These are phyloP conservation scores for Chlamydomonas applanata DNA, from an alignment of 139 green algal genomes.

Conservation along the genomic window DNA sequence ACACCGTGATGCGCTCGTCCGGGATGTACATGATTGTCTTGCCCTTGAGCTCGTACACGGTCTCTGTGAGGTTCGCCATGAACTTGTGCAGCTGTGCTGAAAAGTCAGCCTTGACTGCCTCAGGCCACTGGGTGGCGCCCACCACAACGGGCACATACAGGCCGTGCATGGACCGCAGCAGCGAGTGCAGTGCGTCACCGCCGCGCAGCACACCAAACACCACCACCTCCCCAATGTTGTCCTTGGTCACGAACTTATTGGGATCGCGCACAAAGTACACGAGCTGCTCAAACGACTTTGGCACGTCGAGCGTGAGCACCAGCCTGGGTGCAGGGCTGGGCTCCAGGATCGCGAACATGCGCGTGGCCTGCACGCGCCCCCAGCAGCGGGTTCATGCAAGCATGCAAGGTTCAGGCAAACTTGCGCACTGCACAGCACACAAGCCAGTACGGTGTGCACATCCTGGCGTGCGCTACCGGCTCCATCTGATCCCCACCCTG, in stretches of 20 bases:
- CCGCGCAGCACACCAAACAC: constrained; percentile 48
- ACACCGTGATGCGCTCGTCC: constrained; percentile 25
- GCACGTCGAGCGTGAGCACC: constrained; percentile 33
- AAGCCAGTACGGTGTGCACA: not conserved
- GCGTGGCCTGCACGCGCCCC: constrained; percentile 27
- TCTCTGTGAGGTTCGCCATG: constrained; percentile 77
- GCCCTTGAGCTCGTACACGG: constrained; percentile 61
- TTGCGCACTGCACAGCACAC: constrained; percentile 2
- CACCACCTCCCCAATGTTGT: constrained; percentile 53
- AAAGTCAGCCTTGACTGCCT: constrained; percentile 74
- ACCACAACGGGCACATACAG: constrained; percentile 73
- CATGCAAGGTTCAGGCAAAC: not conserved
- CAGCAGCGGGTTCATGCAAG: not conserved
- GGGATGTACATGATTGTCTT: constrained; percentile 85
- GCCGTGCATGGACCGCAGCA: constrained; percentile 64
- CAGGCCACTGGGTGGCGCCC: constrained; percentile 67
- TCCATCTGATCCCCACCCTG: not conserved
- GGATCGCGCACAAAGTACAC: constrained; percentile 68
- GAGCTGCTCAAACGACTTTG: constrained; percentile 38
- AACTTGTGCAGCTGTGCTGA: constrained; percentile 76
- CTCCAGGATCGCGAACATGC: constrained; percentile 49
- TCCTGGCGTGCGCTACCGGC: not conserved
- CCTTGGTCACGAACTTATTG: constrained; percentile 52
- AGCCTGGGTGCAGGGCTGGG: constrained; percentile 12
- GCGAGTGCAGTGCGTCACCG: constrained; percentile 44